Percentiles rank a stretch among this genome's conserved stretches.
Conservation (phyloP, 2,329 filamentous ascomycete species). For the Aspergillus sp. region DNA sequence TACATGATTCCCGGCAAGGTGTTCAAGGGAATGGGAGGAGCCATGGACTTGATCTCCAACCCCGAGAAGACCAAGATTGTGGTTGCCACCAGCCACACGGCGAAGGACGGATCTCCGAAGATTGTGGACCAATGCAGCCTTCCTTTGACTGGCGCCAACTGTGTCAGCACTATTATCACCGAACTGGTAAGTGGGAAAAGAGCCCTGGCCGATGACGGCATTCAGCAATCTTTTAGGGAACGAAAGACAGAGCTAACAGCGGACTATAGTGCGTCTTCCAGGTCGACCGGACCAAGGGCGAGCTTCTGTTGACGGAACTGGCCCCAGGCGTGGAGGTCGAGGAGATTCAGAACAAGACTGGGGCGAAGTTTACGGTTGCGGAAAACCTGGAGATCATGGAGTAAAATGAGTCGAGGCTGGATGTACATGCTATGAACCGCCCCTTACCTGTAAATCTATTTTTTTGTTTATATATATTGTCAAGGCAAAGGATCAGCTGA, state of each 20-base stretch:
- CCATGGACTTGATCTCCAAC: conserved; percentile 73
- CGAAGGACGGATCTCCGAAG: conserved; percentile 68
- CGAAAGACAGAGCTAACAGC: neutral
- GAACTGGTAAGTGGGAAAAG: conserved; percentile 60
- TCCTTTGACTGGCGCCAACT: conserved; percentile 65
- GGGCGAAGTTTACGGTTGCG: conserved; percentile 66
- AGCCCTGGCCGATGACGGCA: neutral
- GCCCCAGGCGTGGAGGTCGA: conserved; percentile 69
- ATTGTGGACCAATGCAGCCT: conserved; percentile 65
- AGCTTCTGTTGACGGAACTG: conserved; percentile 61
- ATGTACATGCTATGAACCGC: neutral
- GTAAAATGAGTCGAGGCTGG: conserved; percentile 11
- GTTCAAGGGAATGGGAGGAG: conserved; percentile 81
- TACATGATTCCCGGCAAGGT: conserved; percentile 90
- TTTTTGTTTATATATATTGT: neutral
- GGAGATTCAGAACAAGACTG: conserved; percentile 69
- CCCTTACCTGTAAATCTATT: neutral
- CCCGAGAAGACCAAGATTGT: conserved; percentile 72
- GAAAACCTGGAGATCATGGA: conserved; percentile 58
- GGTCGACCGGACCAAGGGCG: conserved; percentile 63
- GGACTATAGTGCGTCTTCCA: conserved; percentile 68
- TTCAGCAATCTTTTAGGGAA: neutral
- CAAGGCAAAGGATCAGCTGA: too few species aligned
- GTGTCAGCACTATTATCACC: conserved; percentile 72
- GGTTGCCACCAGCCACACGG: conserved; percentile 69